Evolutionary conservation across 108 stramenopile genomes (phyloP).

Genomic region (Aurantiochytrium sp.): DNA sequence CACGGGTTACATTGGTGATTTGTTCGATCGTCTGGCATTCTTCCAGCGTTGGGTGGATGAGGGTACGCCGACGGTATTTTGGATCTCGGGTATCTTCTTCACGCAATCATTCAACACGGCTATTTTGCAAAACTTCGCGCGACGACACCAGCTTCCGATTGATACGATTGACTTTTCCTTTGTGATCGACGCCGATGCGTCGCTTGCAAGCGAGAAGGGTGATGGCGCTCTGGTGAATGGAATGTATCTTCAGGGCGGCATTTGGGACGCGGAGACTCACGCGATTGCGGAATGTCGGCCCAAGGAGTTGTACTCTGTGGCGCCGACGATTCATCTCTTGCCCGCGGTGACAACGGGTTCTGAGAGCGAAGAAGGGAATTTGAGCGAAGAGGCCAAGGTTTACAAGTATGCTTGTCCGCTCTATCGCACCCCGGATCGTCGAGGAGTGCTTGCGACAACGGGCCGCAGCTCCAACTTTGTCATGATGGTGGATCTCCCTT

Average conservation of each 20-base stretch:
- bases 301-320: conserved; percentile 37
- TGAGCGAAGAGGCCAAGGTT: not conserved
- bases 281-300: conserved; percentile 42
- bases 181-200: not conserved
- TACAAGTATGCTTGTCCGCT: conserved; percentile 47
- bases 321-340: conserved; percentile 51
- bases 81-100: conserved; percentile 60
- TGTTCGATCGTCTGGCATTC: conserved; percentile 45
- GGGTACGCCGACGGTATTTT: conserved; percentile 41
- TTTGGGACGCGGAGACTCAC: conserved; percentile 39
- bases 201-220: not conserved
- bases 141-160: conserved; percentile 51
- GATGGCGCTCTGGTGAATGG: conserved; percentile 53
- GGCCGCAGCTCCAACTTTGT: conserved; percentile 57
- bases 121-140: conserved; percentile 58
- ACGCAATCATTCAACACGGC: conserved; percentile 65
- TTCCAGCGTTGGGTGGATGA: conserved; percentile 36
- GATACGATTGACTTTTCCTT: conserved; percentile 53
- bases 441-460: conserved; percentile 50
- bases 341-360: conserved; percentile 14
- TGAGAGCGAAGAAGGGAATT: too few relatives aligned
- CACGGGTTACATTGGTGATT: conserved; percentile 50
- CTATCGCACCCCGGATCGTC: conserved; percentile 49
- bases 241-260: conserved; percentile 52
- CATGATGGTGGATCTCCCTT: conserved; percentile 19